Conservation (phyloP, 2,329 filamentous ascomycete species). For the Colletotrichum theobromicola region DNA sequence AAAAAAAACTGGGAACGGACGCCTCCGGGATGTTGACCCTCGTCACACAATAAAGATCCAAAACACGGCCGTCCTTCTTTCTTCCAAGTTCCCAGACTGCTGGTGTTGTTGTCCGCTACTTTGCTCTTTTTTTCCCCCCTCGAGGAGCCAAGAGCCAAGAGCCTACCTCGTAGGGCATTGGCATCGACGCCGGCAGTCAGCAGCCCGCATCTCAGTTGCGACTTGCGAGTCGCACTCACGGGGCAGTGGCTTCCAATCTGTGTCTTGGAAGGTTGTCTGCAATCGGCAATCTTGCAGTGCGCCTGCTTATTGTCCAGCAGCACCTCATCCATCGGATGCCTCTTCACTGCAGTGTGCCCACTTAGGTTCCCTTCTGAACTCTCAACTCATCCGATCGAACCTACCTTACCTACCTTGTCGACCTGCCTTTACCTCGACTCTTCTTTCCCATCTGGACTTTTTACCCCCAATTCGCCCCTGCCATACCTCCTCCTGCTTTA, state of each 20-base stretch:
- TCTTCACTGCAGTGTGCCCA: neutral
- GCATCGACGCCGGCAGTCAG: constrained; percentile 4
- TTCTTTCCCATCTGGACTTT: neutral
- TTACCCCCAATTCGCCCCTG: neutral
- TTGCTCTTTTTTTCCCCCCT: neutral
- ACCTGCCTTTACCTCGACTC: neutral
- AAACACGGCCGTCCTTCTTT: neutral
- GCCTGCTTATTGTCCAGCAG: neutral
- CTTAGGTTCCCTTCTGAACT: neutral
- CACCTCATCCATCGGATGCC: neutral
- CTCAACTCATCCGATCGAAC: constrained; percentile 3
- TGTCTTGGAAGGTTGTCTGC: neutral
- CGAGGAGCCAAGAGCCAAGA: constrained; percentile 1
- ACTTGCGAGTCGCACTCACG: neutral
- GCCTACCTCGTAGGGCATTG: neutral
- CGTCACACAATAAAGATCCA: neutral
- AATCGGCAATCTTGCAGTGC: neutral
- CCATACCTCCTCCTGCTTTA: neutral
- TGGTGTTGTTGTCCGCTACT: neutral
- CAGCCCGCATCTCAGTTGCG: constrained; percentile 2
- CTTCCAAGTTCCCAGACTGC: neutral
- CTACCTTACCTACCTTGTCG: neutral
- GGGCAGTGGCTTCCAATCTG: neutral
- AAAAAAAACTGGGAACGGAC: constrained; percentile 8
- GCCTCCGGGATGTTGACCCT: neutral